These are phyloP conservation scores for Asparagopsis taxiformis DNA, from an alignment of 31 red algal species.

Conservation along the genomic window DNA sequence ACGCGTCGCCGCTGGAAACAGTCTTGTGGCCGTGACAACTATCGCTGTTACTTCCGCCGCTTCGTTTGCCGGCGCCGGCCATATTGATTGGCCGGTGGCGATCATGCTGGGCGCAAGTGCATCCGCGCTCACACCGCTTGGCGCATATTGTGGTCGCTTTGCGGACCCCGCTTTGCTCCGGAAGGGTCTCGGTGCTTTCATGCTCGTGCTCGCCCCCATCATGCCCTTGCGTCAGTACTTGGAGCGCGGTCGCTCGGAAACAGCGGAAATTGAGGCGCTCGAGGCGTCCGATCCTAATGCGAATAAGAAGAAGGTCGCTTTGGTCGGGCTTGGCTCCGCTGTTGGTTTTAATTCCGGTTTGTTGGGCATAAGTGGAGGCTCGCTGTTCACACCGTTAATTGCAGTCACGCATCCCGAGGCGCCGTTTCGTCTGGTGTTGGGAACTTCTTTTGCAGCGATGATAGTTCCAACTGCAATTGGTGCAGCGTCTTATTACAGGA, in stretches of 20 bases:
- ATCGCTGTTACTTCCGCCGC: slow-evolving; percentile 20
- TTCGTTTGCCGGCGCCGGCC: background rate
- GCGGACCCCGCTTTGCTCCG: slow-evolving; percentile 54
- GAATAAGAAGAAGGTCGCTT: slow-evolving; percentile 1
- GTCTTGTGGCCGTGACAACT: slow-evolving; percentile 28
- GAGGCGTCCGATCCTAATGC: no score
- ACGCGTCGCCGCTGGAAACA: slow-evolving; percentile 23
- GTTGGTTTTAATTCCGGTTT: slow-evolving; percentile 76
- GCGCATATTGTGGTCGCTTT: slow-evolving; percentile 18
- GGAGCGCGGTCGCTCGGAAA: background rate
- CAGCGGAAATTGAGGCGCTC: background rate
- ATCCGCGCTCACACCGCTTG: slow-evolving; percentile 35
- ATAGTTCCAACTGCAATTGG: slow-evolving; percentile 52
- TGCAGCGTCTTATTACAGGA: slow-evolving; percentile 57
- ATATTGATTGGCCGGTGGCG: slow-evolving; percentile 8
- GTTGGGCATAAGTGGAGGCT: slow-evolving; percentile 81
- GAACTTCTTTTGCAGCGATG: slow-evolving; percentile 83
- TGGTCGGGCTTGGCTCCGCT: slow-evolving; percentile 31
- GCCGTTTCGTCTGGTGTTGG: slow-evolving; percentile 56
- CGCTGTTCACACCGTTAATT: slow-evolving; percentile 72
- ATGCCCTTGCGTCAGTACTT: slow-evolving; percentile 46
- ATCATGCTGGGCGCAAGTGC: background rate
- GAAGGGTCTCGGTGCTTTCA: slow-evolving; percentile 62
- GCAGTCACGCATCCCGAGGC: slow-evolving; percentile 19
- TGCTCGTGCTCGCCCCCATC: slow-evolving; percentile 62